Evolutionary conservation across 495 filamentous ascomycete species (phyloP).

Genomic region (Lasiosphaeriaceae sp.): DNA sequence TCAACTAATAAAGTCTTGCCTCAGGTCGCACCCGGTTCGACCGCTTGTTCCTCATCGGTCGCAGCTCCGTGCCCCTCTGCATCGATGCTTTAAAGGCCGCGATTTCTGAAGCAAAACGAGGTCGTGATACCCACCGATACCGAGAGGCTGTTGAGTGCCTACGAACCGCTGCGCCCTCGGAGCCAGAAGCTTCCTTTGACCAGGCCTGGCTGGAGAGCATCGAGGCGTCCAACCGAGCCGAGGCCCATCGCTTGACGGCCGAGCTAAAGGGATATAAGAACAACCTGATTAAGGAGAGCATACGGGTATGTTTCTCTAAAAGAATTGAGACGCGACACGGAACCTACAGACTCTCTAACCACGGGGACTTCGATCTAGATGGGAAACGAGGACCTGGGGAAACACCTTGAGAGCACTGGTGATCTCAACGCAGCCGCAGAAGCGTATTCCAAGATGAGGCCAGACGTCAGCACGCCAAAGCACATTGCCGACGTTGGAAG

Average conservation of each 20-base stretch:
- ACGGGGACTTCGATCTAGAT: slow-evolving; percentile 26
- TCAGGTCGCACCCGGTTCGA: slow-evolving; percentile 70
- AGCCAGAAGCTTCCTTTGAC: slow-evolving; percentile 65
- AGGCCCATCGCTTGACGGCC: slow-evolving; percentile 68
- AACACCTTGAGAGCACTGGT: slow-evolving; percentile 42
- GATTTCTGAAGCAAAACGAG: slow-evolving; percentile 69
- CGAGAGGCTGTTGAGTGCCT: slow-evolving; percentile 63
- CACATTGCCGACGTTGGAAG: slow-evolving; percentile 42
- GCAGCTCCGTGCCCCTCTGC: slow-evolving; percentile 68
- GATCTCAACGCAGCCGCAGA: slow-evolving; percentile 38
- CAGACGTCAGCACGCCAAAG: slow-evolving; percentile 41
- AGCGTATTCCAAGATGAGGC: slow-evolving; percentile 41
- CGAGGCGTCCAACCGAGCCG: slow-evolving; percentile 57
- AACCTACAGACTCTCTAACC: neutral
- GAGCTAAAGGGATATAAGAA: slow-evolving; percentile 95
- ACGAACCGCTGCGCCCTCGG: slow-evolving; percentile 56
- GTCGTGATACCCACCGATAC: slow-evolving; percentile 71
- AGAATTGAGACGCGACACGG: neutral
- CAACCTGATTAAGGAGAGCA: slow-evolving; percentile 96
- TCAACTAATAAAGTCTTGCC: neutral
- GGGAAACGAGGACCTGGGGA: slow-evolving; percentile 46
- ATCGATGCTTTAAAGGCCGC: slow-evolving; percentile 78
- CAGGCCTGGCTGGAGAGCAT: slow-evolving; percentile 63
- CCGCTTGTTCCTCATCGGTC: slow-evolving; percentile 76
- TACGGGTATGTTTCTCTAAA: slow-evolving; percentile 57